Base-by-base conservation (phyloP, 495 filamentous ascomycete species). In the Hypoxylon perforatum region DNA sequence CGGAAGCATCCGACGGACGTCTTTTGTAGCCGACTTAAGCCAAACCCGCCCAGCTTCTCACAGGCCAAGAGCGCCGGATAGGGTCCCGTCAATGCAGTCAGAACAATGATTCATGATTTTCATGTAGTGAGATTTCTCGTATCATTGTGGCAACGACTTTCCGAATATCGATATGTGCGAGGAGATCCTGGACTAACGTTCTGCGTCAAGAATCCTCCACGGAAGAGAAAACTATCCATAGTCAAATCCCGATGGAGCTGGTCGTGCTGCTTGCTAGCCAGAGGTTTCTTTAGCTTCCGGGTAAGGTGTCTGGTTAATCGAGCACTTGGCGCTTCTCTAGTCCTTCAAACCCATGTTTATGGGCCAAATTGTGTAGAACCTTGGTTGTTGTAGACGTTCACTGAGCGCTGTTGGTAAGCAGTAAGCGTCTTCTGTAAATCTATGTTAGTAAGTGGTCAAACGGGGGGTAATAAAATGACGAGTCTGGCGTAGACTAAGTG, bases 101-200 rank as follows among this genome's bases (percentile, higher is more conserved):
- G 35, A 41, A 17, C 7, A 42, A 54, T 21, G 3, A 2, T 15
- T 52, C 33, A 12, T 18, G 25, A 17, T 11, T 11, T 50, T 28
- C 30, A 33, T 33, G 30, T 50, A 17, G 49, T 14, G 36, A 11
- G n/a, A 55, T 38, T 21, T 28, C 51, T 44, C 47, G 51, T 42
- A 42, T 44, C 51, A 30, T 28, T 25, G 22, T 50, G 25, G 47
- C 47, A 18, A 25, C 44, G 10, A 47, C 21, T 44, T 1, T 9
- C 17, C 17, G 17, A 6, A 9, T 44, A 9, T 21, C 21, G 41
- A 10, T 17, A 8, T 38, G 9, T 41, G 30, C 30, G 25, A 28
- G 25, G 30, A 33, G 30, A 33, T 33, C 4, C 30, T 33, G 7
- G 17, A n/a, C 38, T 4, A 9, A 41, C n/a, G 11, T 14, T 21